Conservation (phyloP, 2,329 filamentous ascomycete genomes). For the Fusarium humuli region DNA sequence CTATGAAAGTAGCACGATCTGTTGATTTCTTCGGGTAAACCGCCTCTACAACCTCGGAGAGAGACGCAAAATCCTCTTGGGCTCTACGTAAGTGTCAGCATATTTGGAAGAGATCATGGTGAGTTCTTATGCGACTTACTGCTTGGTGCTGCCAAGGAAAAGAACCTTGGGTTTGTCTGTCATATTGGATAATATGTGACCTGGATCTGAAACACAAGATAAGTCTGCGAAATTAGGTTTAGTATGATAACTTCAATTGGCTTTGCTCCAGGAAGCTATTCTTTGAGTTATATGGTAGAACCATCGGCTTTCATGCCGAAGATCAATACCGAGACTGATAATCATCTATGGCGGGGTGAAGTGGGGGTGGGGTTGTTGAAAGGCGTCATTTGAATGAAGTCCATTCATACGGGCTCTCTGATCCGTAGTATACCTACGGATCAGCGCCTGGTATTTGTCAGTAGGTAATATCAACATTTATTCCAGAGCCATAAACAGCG, state of each 20-base stretch:
- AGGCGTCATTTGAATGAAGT: constrained; percentile 10
- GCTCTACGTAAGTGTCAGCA: background rate
- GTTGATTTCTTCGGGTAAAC: constrained; percentile 67
- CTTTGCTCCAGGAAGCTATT: background rate
- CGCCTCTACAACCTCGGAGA: constrained; percentile 73
- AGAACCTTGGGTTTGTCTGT: constrained; percentile 53
- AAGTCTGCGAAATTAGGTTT: too few species aligned
- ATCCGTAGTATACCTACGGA: background rate
- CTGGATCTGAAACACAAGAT: background rate
- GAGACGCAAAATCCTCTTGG: constrained; percentile 67
- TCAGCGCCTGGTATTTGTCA: background rate
- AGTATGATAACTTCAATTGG: background rate
- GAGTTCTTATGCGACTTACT: constrained; percentile 48
- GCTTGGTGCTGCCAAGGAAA: constrained; percentile 54
- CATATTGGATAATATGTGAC: constrained; percentile 36
- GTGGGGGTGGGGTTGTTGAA: constrained; percentile 29
- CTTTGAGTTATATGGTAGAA: background rate
- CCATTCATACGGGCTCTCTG: background rate
- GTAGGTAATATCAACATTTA: background rate
- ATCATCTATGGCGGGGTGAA: constrained; percentile 22
- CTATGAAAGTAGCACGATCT: constrained; percentile 74
- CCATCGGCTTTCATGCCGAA: constrained; percentile 27
- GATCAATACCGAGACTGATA: background rate
- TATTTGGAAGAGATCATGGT: background rate
- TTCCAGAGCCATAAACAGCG: background rate